Conservation (phyloP, 768 basidiomycete genomes). For the Trametes sanguinea region DNA sequence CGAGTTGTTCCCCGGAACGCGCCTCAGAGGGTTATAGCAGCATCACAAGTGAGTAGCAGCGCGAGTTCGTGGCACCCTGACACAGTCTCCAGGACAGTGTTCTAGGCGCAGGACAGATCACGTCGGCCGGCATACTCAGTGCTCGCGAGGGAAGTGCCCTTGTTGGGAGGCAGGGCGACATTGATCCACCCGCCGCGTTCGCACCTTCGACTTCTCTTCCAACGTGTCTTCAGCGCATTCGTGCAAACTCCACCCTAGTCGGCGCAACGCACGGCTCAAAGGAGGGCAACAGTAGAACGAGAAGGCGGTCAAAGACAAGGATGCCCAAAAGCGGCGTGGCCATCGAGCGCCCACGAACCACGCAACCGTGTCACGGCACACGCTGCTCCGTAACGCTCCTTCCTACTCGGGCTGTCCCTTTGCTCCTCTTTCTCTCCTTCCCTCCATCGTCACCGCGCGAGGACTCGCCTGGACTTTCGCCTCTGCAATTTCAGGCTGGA, state of each 20-base stretch:
- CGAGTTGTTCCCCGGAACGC: no score
- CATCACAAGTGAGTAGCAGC: no score
- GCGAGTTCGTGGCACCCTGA: no score
- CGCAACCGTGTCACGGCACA: conserved; percentile 1
- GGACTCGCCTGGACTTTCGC: neutral
- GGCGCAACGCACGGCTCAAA: neutral
- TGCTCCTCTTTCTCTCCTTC: neutral
- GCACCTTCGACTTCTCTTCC: no score
- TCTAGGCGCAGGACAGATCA: no score
- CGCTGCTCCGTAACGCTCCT: conserved; percentile 10
- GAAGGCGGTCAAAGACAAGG: conserved; percentile 2
- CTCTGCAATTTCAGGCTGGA: neutral
- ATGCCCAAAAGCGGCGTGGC: neutral
- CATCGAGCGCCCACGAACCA: neutral
- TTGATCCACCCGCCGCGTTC: no score
- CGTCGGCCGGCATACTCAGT: no score
- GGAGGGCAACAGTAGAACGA: neutral
- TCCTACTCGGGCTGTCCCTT: conserved; percentile 2
- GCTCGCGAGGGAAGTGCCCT: no score
- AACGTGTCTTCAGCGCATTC: neutral
- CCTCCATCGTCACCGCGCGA: neutral
- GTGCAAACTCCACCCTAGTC: neutral
- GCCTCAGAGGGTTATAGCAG: no score
- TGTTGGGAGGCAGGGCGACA: no score
- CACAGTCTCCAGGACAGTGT: no score